Percentiles rank a stretch among this genome's conserved stretches.
Conservation (phyloP, 805 yeast genomes). For the Ogataea philodendri region DNA sequence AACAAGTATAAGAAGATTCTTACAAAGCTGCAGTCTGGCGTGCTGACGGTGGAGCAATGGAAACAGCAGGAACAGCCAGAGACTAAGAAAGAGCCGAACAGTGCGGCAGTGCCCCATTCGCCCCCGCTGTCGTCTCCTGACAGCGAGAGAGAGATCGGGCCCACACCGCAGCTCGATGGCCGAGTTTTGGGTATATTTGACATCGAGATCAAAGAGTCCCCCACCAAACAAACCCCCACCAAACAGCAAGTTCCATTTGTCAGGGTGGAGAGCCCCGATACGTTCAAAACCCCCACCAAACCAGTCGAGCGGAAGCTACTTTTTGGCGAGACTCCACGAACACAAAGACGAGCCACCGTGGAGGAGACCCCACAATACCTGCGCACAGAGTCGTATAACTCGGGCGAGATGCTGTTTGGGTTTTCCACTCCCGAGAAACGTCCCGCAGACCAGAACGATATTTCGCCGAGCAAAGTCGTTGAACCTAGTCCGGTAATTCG, state of each 20-base stretch:
- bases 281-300: constrained; percentile 33
- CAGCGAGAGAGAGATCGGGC: constrained; percentile 55
- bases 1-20: constrained; percentile 26
- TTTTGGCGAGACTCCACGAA: constrained; percentile 18
- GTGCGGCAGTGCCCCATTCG: constrained; percentile 1
- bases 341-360: constrained; percentile 2
- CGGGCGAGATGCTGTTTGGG: constrained; percentile 6
- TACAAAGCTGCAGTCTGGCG: constrained; percentile 17
- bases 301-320: constrained; percentile 24
- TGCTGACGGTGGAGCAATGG: constrained; percentile 15
- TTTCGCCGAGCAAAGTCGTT: constrained; percentile 20
- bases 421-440: constrained; percentile 13
- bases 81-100: constrained; percentile 1
- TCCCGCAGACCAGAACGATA: neutral
- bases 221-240: constrained; percentile 16
- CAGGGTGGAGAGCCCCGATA: constrained; percentile 8
- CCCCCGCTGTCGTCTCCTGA: constrained; percentile 13
- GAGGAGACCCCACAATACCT: constrained; percentile 28
- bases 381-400: constrained; percentile 17
- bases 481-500: constrained; percentile 34
- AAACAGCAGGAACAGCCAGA: constrained; percentile 3
- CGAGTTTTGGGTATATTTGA: constrained; percentile 74
- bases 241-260: constrained; percentile 1
- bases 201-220: constrained; percentile 32
- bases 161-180: constrained; percentile 85